Percentiles rank a stretch among this genome's conserved stretches.
These are phyloP conservation scores for Fusarium oligoseptatum DNA, from an alignment of 2,329 filamentous ascomycete species.

Conservation along the genomic window DNA sequence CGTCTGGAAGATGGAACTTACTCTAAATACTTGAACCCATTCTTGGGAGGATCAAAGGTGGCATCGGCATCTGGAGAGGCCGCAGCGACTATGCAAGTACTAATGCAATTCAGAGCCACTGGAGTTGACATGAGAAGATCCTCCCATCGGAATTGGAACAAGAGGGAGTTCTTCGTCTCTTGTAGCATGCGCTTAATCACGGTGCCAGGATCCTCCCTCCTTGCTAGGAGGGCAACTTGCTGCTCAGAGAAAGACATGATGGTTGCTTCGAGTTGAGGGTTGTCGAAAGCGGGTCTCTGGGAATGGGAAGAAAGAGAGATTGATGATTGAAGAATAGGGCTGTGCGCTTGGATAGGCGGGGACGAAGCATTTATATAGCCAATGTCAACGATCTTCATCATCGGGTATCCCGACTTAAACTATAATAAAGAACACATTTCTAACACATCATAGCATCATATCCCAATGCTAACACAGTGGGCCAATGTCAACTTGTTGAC, in stretches of 20 bases:
- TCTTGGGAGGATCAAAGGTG: neutral
- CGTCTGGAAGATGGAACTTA: neutral
- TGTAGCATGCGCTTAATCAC: neutral
- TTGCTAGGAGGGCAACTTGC: neutral
- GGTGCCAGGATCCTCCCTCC: neutral
- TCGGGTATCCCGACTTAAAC: no score
- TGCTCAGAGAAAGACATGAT: neutral
- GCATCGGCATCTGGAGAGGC: neutral
- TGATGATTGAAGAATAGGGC: neutral
- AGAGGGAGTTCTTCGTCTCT: neutral
- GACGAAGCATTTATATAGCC: neutral
- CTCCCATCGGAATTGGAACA: neutral
- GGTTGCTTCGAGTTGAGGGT: neutral
- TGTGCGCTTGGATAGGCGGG: neutral
- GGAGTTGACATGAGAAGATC: neutral
- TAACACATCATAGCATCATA: no score
- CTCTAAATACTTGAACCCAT: neutral
- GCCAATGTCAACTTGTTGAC: neutral
- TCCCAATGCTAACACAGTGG: no score
- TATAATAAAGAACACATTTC: no score
- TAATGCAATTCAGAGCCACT: neutral
- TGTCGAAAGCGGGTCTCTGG: neutral
- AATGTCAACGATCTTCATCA: no score
- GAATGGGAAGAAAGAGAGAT: neutral
- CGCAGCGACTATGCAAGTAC: neutral